phyloP scores from a whole-genome alignment of 345 rosid species.

The Brassica juncea region DNA sequence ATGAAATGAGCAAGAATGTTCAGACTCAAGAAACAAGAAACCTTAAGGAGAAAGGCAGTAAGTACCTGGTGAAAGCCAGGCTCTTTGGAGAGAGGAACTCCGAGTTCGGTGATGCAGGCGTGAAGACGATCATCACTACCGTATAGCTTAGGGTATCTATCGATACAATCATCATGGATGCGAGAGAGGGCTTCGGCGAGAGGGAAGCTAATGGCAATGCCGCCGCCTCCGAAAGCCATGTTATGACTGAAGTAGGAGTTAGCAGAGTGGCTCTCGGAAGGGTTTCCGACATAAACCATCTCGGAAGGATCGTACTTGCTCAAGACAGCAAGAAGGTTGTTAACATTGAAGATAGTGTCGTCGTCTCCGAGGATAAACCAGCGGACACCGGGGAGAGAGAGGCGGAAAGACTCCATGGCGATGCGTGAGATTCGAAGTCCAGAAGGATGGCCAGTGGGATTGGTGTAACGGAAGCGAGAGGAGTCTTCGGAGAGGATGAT shows the following conservation, averaged over 20 bases:
- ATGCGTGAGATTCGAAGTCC: slow-evolving; percentile 90
- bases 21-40: background rate
- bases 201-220: slow-evolving; percentile 85
- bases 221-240: slow-evolving; percentile 98
- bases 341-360: slow-evolving; percentile 78
- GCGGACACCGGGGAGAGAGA: slow-evolving; percentile 57
- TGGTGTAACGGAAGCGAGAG: slow-evolving; percentile 86
- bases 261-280: slow-evolving; percentile 93
- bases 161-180: slow-evolving; percentile 71
- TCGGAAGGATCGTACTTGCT: slow-evolving; percentile 72
- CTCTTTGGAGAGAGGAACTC: slow-evolving; percentile 82
- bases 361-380: slow-evolving; percentile 96
- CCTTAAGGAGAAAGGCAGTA: background rate
- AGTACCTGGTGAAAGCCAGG: slow-evolving; percentile 90
- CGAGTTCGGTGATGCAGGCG: slow-evolving; percentile 90
- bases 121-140: slow-evolving; percentile 95
- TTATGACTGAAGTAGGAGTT: slow-evolving; percentile 79
- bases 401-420: slow-evolving; percentile 66
- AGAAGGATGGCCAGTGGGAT: slow-evolving; percentile 91
- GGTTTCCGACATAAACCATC: slow-evolving; percentile 80
- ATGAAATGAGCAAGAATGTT: background rate
- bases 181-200: slow-evolving; percentile 69
- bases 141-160: slow-evolving; percentile 75
- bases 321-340: slow-evolving; percentile 64
- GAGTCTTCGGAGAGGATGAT: slow-evolving; percentile 81